Evolutionary conservation across 169 alveolate species (phyloP), one percentile per base, ranked within the genome.

Genomic region (Plasmodium malariae): DNA sequence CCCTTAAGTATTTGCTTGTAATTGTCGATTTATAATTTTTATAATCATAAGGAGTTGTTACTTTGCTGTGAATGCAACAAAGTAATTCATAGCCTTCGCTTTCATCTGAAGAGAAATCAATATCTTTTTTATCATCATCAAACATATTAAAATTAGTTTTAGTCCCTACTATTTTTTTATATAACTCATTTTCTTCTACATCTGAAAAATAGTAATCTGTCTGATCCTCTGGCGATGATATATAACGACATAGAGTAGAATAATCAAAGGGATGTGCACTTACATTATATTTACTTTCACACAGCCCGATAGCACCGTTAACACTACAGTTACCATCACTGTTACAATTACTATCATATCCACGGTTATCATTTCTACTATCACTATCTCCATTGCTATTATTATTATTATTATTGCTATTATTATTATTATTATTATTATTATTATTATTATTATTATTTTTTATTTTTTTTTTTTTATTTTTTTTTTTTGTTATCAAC

Each of bases 71-170:
- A 36, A 80, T 80, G 57, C 83, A 80, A 80, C 85, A 34, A n/a
- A 65, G 49, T 51, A 80, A 67, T 80, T 80, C 90, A 69, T 65
- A 80, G 11, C 69, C 90, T 80, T 80, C 90, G n/a, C 90, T 80
- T 80, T 80, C 90, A 57, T 80, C 90, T 3, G 90, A 65, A 14
- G 69, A 59, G 26, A 24, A 59, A 26, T 21, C 26, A 24, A 24
- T 59, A 24, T 59, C 69, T 19, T 12, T 59, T 24, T 49, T 1
- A 21, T 59, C 48, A 6, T 74, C 65, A 28, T 74, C 88, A 32
- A 74, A 43, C 36, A 74, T 12, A 19, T 45, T 36, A 21, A 32
- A 26, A 32, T 26, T n/a, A 6, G 2, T 26, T 7, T 74, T 74
- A 37, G 49, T 21, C 9, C 34, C 32, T 59, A 74, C 40, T 1